A percentile compares a stretch with the other conserved stretches of the same genome.
Conservation (phyloP, 129 eudicot genomes). For the Chrysanthemum makinoi region DNA sequence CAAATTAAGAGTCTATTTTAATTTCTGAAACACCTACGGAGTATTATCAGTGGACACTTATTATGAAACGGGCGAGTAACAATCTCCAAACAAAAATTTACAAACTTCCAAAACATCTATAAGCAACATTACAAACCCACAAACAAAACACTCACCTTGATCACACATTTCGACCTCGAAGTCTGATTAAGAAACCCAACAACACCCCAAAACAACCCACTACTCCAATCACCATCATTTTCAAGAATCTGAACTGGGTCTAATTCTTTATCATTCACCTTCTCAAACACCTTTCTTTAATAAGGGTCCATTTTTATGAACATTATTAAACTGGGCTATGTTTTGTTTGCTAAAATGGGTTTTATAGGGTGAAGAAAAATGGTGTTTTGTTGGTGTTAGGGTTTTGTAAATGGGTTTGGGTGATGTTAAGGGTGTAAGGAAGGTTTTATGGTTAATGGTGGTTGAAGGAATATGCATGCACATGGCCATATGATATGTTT, state of each 20-base stretch:
- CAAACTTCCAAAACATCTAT: too few relatives aligned
- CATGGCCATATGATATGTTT: not conserved
- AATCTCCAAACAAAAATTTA: too few relatives aligned
- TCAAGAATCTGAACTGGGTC: slow-evolving; percentile 44
- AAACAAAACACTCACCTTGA: slow-evolving; percentile 2
- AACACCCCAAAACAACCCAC: slow-evolving; percentile 46
- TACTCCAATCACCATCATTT: slow-evolving; percentile 54
- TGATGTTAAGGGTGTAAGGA: slow-evolving; percentile 3
- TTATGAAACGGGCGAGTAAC: too few relatives aligned
- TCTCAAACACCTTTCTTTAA: slow-evolving; percentile 26
- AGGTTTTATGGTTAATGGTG: slow-evolving; percentile 14
- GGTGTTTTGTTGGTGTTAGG: not conserved
- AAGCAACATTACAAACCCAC: not conserved
- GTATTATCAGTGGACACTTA: too few relatives aligned
- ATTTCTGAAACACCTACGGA: too few relatives aligned
- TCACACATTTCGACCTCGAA: slow-evolving; percentile 21
- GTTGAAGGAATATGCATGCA: slow-evolving; percentile 3
- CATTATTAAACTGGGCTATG: slow-evolving; percentile 13
- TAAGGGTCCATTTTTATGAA: slow-evolving; percentile 19
- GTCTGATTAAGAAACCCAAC: slow-evolving; percentile 39
- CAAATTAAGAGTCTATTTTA: too few relatives aligned
- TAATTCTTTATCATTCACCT: slow-evolving; percentile 28
- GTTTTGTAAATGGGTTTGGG: too few relatives aligned
- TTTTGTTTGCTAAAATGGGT: slow-evolving; percentile 15
- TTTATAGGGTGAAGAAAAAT: not conserved